Conservation (phyloP, 805 yeast species). For the Kodamaea hsintzibuensis region DNA sequence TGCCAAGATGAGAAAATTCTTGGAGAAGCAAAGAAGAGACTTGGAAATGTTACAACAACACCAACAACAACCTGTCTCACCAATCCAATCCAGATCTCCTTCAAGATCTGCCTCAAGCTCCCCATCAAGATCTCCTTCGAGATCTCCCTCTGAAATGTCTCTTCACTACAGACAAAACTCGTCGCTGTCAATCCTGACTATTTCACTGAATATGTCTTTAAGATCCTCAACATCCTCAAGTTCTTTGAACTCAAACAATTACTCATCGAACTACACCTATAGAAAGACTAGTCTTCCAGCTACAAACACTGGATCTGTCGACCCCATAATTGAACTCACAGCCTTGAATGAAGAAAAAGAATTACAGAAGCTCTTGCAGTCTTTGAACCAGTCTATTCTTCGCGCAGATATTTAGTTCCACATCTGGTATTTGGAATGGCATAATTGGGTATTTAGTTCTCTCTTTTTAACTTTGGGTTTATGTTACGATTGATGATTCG, state of each 20-base stretch:
- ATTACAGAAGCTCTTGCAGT: slow-evolving; percentile 23
- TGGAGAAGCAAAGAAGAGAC: slow-evolving; percentile 27
- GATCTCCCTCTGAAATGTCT: background rate
- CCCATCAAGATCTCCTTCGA: slow-evolving; percentile 1
- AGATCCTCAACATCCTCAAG: slow-evolving; percentile 5
- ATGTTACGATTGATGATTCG: slow-evolving; percentile 4
- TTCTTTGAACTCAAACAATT: slow-evolving; percentile 3
- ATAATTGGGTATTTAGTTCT: slow-evolving; percentile 5
- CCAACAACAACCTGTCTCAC: slow-evolving; percentile 6
- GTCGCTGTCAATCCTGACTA: slow-evolving; percentile 7
- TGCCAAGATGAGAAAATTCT: slow-evolving; percentile 33
- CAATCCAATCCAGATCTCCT: background rate
- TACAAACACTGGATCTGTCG: slow-evolving; percentile 16
- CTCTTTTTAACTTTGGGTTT: background rate
- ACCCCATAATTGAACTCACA: slow-evolving; percentile 36
- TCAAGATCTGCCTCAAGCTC: slow-evolving; percentile 1
- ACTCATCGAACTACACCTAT: slow-evolving; percentile 1
- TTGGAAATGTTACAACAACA: slow-evolving; percentile 10
- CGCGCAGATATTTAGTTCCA: slow-evolving; percentile 1
- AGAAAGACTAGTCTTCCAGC: slow-evolving; percentile 1
- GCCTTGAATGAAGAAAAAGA: slow-evolving; percentile 37
- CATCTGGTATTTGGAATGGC: background rate
- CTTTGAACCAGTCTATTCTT: slow-evolving; percentile 9
- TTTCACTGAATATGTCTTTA: slow-evolving; percentile 11
- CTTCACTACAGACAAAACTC: slow-evolving; percentile 25